These are phyloP conservation scores for Talaromyces sp. DNA, from an alignment of 2,329 filamentous ascomycete species.

Conservation along the genomic window DNA sequence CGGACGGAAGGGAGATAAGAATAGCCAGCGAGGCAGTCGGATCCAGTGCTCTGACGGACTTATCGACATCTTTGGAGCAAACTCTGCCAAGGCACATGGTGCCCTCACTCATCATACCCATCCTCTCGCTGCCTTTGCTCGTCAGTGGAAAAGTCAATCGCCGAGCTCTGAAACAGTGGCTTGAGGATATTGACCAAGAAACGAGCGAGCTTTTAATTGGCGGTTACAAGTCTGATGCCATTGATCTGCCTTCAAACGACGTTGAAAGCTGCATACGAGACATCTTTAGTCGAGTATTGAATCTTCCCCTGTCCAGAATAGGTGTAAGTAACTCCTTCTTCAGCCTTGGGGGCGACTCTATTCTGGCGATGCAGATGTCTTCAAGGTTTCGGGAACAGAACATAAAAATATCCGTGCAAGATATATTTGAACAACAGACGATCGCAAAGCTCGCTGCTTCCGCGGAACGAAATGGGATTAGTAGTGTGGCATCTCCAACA, in stretches of 20 bases:
- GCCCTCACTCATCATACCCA: background rate
- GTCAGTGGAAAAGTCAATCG: background rate
- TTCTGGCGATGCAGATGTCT: conserved; percentile 22
- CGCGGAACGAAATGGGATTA: background rate
- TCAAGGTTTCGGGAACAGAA: background rate
- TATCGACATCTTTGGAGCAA: background rate
- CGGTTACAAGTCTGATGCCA: background rate
- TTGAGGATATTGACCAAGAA: background rate
- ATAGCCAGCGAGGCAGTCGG: background rate
- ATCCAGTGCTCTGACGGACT: background rate
- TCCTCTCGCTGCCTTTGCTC: background rate
- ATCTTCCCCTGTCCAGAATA: conserved; percentile 15
- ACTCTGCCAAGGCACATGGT: background rate
- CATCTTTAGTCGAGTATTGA: conserved; percentile 14
- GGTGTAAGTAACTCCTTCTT: conserved; percentile 25
- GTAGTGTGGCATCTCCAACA: background rate
- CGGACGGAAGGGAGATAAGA: background rate
- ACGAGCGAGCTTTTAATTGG: background rate
- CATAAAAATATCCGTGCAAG: background rate
- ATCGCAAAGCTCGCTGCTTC: background rate
- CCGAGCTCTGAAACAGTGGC: background rate
- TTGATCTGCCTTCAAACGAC: background rate
- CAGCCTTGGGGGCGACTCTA: conserved; percentile 27
- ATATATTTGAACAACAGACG: background rate
- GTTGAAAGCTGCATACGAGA: background rate